Conservation (phyloP, 2,329 filamentous ascomycete genomes). For the Diaporthe longicolla region DNA sequence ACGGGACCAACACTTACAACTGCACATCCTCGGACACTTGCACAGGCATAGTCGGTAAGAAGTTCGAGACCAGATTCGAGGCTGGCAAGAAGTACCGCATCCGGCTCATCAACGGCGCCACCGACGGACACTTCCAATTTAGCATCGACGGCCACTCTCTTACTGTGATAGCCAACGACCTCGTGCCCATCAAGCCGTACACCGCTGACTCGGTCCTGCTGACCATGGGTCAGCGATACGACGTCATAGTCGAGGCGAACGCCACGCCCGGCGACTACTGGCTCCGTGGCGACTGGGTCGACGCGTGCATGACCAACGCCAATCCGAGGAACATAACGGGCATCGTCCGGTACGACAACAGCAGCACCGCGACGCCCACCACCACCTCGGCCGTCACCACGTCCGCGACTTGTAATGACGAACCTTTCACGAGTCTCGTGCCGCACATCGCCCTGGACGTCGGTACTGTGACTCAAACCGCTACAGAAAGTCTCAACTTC, state of each 20-base stretch:
- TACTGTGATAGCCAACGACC: slow-evolving; percentile 70
- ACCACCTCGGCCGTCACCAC: slow-evolving; percentile 26
- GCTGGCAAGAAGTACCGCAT: slow-evolving; percentile 61
- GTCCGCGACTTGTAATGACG: slow-evolving; percentile 46
- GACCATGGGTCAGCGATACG: slow-evolving; percentile 57
- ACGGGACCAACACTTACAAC: slow-evolving; percentile 44
- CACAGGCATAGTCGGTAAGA: slow-evolving; percentile 46
- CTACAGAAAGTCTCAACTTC: slow-evolving; percentile 35
- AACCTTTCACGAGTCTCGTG: slow-evolving; percentile 46
- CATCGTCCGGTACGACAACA: slow-evolving; percentile 47
- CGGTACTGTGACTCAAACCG: slow-evolving; percentile 35
- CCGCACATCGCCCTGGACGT: slow-evolving; percentile 47
- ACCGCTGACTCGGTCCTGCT: slow-evolving; percentile 60
- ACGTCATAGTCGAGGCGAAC: slow-evolving; percentile 44
- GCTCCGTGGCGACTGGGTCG: slow-evolving; percentile 45
- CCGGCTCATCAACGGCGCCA: slow-evolving; percentile 62
- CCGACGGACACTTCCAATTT: slow-evolving; percentile 63
- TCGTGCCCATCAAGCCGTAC: slow-evolving; percentile 71
- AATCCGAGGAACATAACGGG: slow-evolving; percentile 45
- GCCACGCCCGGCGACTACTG: slow-evolving; percentile 44
- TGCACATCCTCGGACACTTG: slow-evolving; percentile 37
- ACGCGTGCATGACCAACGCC: slow-evolving; percentile 43
- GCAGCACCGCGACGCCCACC: slow-evolving; percentile 42
- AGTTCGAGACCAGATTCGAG: slow-evolving; percentile 49
- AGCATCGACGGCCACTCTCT: slow-evolving; percentile 70